Evolutionary conservation across 176 grass and related monocot species (phyloP).

Genomic region (Oryza meyeriana): DNA sequence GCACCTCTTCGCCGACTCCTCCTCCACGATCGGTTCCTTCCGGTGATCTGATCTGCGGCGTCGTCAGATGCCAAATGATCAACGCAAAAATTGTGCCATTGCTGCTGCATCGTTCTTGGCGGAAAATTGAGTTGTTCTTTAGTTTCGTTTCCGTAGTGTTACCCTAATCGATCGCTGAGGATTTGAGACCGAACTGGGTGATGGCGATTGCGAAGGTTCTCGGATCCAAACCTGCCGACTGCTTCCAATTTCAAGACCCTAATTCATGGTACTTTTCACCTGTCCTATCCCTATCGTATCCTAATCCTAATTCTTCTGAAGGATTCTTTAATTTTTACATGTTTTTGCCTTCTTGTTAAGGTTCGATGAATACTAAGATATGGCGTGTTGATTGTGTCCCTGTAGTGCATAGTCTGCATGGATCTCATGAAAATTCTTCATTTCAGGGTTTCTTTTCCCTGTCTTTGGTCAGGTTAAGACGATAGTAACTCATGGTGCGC

Average conservation of each 20-base stretch:
- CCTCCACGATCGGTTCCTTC: neutral
- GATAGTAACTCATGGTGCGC: neutral
- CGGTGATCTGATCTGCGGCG: too few species aligned
- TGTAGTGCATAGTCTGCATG: neutral
- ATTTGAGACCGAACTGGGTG: neutral
- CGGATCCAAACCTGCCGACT: conserved; percentile 41
- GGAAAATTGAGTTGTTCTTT: neutral
- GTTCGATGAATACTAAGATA: neutral
- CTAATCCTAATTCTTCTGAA: neutral
- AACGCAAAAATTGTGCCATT: neutral
- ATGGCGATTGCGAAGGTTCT: conserved; percentile 37
- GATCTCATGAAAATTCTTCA: neutral
- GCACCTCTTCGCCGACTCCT: neutral
- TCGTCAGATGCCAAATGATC: neutral
- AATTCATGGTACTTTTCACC: conserved; percentile 34
- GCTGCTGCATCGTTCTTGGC: neutral
- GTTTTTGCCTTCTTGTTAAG: neutral
- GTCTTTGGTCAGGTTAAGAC: neutral
- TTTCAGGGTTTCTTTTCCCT: neutral
- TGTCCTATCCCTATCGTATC: neutral
- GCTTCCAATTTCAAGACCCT: conserved; percentile 39
- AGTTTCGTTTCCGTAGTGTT: neutral
- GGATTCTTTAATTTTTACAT: neutral
- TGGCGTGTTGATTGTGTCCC: neutral
- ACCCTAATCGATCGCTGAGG: neutral